These are phyloP conservation scores for Leccinum boreale DNA, from an alignment of 768 basidiomycete genomes.

Conservation along the genomic window DNA sequence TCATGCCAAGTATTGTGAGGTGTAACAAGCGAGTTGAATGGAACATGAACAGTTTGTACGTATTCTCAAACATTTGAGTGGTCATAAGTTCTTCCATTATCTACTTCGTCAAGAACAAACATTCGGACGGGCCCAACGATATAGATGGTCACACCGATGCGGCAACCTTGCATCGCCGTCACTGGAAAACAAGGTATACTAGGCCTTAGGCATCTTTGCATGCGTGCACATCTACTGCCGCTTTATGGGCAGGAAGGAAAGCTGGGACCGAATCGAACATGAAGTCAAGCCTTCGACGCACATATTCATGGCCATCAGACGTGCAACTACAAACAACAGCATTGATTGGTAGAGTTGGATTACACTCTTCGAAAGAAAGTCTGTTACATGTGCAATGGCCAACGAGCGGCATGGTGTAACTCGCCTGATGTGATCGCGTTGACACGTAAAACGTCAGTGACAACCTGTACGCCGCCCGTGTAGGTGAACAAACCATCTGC, in stretches of 20 bases:
- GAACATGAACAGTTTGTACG: too few relatives aligned
- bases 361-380: background rate
- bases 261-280: background rate
- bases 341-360: background rate
- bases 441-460: slow-evolving; percentile 1
- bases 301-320: background rate
- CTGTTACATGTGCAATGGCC: slow-evolving; percentile 1
- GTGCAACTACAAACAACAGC: background rate
- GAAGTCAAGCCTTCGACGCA: background rate
- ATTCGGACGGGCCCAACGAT: too few relatives aligned
- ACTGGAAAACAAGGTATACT: background rate
- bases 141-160: too few relatives aligned
- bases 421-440: slow-evolving; percentile 8
- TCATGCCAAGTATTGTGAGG: too few relatives aligned
- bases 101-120: too few relatives aligned
- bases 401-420: background rate
- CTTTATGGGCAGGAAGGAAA: background rate
- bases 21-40: too few relatives aligned
- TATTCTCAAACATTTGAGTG: too few relatives aligned
- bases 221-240: background rate
- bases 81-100: too few relatives aligned
- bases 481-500: slow-evolving; percentile 7
- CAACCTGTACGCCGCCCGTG: background rate
- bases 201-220: background rate
- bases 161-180: too few relatives aligned